A percentile compares a stretch with the other conserved stretches of the same genome.
phyloP scores from a whole-genome alignment of 1,284 basidiomycete species.

The Pseudozyma hubeiensis region DNA sequence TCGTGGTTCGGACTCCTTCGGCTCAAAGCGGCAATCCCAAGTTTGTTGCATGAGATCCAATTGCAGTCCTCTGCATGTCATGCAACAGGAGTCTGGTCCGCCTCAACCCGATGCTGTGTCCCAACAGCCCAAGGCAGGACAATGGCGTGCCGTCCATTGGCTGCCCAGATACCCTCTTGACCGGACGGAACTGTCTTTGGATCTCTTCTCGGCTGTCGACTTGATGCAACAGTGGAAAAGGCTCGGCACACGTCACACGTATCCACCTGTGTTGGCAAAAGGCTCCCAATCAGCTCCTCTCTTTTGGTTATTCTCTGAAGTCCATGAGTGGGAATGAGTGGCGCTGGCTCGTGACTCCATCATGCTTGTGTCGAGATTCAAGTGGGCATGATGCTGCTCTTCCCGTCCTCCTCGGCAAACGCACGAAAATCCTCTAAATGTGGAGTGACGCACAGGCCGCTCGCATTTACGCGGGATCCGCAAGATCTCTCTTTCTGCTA shows the following conservation, averaged over 20 bases:
- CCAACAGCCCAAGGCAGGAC: no score
- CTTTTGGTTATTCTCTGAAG: no score
- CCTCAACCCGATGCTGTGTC: conserved; percentile 6
- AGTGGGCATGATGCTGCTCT: background rate
- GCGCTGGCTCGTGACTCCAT: no score
- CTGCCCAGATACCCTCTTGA: background rate
- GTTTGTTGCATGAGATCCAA: background rate
- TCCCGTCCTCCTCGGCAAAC: background rate
- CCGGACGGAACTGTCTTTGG: background rate
- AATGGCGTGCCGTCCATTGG: no score
- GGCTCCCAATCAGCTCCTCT: no score
- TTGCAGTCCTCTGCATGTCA: background rate
- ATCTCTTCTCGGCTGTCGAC: background rate
- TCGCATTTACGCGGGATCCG: background rate
- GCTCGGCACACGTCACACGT: conserved; percentile 14
- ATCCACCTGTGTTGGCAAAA: no score
- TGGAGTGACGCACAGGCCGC: conserved; percentile 34
- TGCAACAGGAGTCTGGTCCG: background rate
- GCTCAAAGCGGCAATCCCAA: conserved; percentile 9
- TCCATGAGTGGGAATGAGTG: no score
- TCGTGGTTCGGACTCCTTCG: background rate
- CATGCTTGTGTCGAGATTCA: no score
- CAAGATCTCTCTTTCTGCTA: no score
- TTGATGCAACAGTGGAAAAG: background rate
- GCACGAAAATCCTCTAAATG: conserved; percentile 10